Evolutionary conservation across 2,329 filamentous ascomycete genomes (phyloP), one percentile per base, ranked within the genome.

Genomic region (Cyphellophora attinorum): DNA sequence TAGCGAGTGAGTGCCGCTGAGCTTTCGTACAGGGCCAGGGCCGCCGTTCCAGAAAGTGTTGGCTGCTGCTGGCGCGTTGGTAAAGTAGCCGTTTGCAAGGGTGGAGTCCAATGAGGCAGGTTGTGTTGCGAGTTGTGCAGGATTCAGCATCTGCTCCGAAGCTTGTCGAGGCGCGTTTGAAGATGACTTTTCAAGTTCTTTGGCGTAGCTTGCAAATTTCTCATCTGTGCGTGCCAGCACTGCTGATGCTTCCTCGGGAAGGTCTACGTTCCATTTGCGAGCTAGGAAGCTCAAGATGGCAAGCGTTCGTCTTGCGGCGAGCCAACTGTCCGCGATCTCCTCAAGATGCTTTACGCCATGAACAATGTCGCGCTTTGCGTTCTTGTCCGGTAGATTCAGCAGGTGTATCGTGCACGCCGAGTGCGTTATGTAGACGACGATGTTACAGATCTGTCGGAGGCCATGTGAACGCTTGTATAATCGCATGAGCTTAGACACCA

Each of bases 301-400:
- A 5, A 96, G 67, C 0, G 88, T 89, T 10, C 89, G 74, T 34
- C 88, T 73, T 6, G 88, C 89, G 50, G 86, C 91, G 1, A 85
- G 74, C 91, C 91, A 98, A 49, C 86, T 81, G 56, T 95, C 88
- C 1, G 85, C 85, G 49, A 98, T 95, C 52, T 96, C 89, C 56
- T 96, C 89, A 2, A 96, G 73, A 44, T 94, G 85, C 51, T 85
- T 89, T 28, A 94, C 72, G 1, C 89, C 86, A 49, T 95, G 88
- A 4, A 84, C 81, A 27, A 98, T 84, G 56, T 96, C 89, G 48
- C 89, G 70, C 50, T 77, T 81, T 3, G 91, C 85, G 18, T 84
- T 91, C 61, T 91, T 94, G 48, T 95, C 88, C 0, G 88, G 88
- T 2, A 96, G 66, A 47, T 95, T 95, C 21, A 98, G 75, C 13